Conservation (phyloP, 352 stramenopile genomes). For the Globisporangium nunn region DNA sequence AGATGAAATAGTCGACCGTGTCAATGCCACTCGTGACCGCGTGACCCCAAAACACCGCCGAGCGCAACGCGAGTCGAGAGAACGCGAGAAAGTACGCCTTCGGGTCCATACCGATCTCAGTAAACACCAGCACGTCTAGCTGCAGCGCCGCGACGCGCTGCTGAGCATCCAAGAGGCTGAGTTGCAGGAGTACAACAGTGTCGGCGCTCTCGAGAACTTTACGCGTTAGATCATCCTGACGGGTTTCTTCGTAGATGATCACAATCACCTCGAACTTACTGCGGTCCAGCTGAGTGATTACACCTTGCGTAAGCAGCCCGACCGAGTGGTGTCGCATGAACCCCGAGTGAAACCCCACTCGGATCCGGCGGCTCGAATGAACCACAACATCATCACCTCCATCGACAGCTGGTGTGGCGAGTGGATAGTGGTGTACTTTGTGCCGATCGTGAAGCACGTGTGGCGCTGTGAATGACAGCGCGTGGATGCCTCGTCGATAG, state of each 20-base stretch:
- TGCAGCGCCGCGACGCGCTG: conserved; percentile 21
- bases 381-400: background rate
- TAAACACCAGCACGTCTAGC: conserved; percentile 60
- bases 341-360: conserved; percentile 43
- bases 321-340: conserved; percentile 57
- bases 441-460: conserved; percentile 16
- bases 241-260: conserved; percentile 12
- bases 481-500: conserved; percentile 23
- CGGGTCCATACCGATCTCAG: conserved; percentile 52
- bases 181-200: conserved; percentile 10
- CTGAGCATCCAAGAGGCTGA: conserved; percentile 21
- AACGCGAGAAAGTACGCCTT: conserved; percentile 58
- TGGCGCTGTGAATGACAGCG: conserved; percentile 20
- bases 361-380: conserved; percentile 4
- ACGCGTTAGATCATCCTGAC: conserved; percentile 16
- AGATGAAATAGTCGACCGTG: conserved; percentile 58
- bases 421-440: conserved; percentile 5
- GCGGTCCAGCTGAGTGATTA: conserved; percentile 22
- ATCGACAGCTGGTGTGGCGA: background rate
- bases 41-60: conserved; percentile 54
- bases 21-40: conserved; percentile 46
- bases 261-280: conserved; percentile 24
- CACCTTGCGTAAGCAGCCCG: conserved; percentile 35
- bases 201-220: conserved; percentile 4
- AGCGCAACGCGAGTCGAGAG: conserved; percentile 30